phyloP scores from a whole-genome alignment of 768 basidiomycete genomes.

The Cyclocybe aegerita region DNA sequence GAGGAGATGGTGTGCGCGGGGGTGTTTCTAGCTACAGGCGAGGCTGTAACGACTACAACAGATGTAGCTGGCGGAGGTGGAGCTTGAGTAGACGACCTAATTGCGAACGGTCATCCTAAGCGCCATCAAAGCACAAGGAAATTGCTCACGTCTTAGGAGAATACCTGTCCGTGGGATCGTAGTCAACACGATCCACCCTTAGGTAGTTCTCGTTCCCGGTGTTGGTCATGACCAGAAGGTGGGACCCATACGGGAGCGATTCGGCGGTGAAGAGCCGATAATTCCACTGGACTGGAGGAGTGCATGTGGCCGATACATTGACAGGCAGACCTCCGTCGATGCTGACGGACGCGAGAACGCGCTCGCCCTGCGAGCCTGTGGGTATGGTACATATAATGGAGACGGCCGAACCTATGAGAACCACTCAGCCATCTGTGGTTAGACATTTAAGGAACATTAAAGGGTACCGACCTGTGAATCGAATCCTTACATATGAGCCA shows the following conservation, averaged over 20 bases:
- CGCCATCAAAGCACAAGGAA: too few species aligned
- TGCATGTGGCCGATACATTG: conserved; percentile 1
- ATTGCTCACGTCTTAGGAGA: neutral
- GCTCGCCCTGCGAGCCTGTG: conserved; percentile 5
- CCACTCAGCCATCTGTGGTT: too few species aligned
- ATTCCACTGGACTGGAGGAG: conserved; percentile 15
- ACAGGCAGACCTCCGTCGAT: conserved; percentile 12
- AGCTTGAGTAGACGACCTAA: too few species aligned
- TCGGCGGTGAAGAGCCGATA: conserved; percentile 13
- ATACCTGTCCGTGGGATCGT: conserved; percentile 13
- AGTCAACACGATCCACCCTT: conserved; percentile 14
- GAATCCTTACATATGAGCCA: too few species aligned
- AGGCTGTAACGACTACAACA: too few species aligned
- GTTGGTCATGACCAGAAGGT: conserved; percentile 13
- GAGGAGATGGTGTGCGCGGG: too few species aligned
- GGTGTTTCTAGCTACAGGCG: too few species aligned
- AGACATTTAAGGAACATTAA: too few species aligned
- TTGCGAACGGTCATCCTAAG: too few species aligned
- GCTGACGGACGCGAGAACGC: conserved; percentile 10
- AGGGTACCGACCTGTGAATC: too few species aligned
- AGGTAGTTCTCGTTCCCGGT: conserved; percentile 10
- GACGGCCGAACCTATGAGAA: conserved; percentile 7
- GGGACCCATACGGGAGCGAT: conserved; percentile 10
- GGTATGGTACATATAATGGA: conserved; percentile 14
- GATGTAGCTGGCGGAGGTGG: too few species aligned